These are phyloP conservation scores for Leptodontidium sp. DNA, from an alignment of 2,329 filamentous ascomycete genomes.

Conservation along the genomic window DNA sequence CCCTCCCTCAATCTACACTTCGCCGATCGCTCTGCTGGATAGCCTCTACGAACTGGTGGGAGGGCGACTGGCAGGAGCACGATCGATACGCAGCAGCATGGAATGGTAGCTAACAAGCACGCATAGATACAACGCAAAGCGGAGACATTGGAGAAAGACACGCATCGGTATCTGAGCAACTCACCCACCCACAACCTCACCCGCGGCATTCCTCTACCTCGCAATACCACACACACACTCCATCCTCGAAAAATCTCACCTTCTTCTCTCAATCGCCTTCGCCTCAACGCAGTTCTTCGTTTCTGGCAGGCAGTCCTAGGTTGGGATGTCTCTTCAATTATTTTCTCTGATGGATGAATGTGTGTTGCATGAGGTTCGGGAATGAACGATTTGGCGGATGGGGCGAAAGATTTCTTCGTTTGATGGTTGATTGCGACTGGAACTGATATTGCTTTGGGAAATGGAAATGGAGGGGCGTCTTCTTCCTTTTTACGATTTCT, in stretches of 20 bases:
- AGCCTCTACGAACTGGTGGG: background rate
- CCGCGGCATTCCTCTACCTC: background rate
- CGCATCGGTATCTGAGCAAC: constrained; percentile 93
- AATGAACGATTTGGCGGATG: background rate
- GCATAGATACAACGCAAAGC: constrained; percentile 99
- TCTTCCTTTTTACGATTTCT: constrained; percentile 2
- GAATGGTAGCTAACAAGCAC: constrained; percentile 17
- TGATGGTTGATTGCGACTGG: constrained; percentile 8
- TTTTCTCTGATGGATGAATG: constrained; percentile 5
- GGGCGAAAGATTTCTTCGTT: constrained; percentile 8
- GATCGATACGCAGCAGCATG: background rate
- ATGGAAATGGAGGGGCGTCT: constrained; percentile 20
- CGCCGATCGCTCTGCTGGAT: background rate
- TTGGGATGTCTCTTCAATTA: constrained; percentile 9
- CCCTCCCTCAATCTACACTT: constrained; percentile 7
- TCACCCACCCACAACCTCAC: constrained; percentile 46
- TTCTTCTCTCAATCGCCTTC: background rate
- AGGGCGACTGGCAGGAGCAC: background rate
- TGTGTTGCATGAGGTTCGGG: constrained; percentile 2
- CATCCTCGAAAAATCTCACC: constrained; percentile 9
- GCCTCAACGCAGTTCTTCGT: background rate
- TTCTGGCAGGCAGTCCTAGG: background rate
- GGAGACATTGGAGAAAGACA: constrained; percentile 99
- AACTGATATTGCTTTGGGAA: constrained; percentile 20
- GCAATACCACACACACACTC: constrained; percentile 7